These are phyloP conservation scores for Candida dubliniensis DNA, from an alignment of 1,139 yeast species.

Conservation along the genomic window DNA sequence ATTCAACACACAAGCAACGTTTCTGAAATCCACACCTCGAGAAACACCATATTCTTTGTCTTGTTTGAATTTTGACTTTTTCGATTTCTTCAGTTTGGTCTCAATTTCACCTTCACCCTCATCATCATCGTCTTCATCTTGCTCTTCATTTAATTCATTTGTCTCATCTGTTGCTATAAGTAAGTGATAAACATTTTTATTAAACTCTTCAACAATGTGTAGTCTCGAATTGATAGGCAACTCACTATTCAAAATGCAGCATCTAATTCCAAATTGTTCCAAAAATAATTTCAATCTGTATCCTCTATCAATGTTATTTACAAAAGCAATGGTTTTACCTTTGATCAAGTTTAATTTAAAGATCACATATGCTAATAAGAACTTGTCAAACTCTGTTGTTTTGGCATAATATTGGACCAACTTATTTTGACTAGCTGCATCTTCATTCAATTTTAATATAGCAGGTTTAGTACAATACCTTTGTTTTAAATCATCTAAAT, in stretches of 20 bases:
- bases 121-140: conserved; percentile 48
- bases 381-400: conserved; percentile 88
- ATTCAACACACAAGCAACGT: conserved; percentile 94
- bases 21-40: conserved; percentile 94
- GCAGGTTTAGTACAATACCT: conserved; percentile 88
- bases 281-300: conserved; percentile 86
- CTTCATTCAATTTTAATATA: conserved; percentile 73
- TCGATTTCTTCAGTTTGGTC: conserved; percentile 42
- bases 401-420: conserved; percentile 84
- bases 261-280: conserved; percentile 90
- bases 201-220: conserved; percentile 94
- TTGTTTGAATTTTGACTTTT: conserved; percentile 34
- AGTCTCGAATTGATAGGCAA: conserved; percentile 89
- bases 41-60: conserved; percentile 90
- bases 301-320: conserved; percentile 93
- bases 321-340: conserved; percentile 90
- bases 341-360: conserved; percentile 85
- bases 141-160: conserved; percentile 50
- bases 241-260: conserved; percentile 89
- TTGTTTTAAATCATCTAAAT: conserved; percentile 70
- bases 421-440: conserved; percentile 54
- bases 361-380: conserved; percentile 84
- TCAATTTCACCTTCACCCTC: conserved; percentile 26
- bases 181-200: conserved; percentile 81
- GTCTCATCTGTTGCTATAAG: conserved; percentile 95